A percentile compares a stretch with the other conserved stretches of the same genome.
phyloP scores from a whole-genome alignment of 1,284 basidiomycete genomes.

The Naganishia sp. region DNA sequence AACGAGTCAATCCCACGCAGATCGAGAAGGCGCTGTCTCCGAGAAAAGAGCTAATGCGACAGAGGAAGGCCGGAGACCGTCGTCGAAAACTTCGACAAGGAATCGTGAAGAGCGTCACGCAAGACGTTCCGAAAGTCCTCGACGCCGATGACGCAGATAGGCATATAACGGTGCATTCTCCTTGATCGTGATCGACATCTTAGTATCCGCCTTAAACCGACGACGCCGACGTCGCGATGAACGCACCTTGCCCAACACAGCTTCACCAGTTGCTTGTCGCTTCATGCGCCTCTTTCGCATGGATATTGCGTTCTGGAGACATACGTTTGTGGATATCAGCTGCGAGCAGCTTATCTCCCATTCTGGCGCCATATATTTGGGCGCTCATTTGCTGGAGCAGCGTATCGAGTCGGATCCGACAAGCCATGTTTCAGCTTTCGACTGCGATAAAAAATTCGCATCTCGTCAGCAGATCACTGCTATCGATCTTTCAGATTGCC shows the following conservation, averaged over 20 bases:
- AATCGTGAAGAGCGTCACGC: not conserved
- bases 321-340: no score
- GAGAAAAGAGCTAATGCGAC: conserved; percentile 7
- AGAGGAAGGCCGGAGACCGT: not conserved
- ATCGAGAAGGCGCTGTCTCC: conserved; percentile 39
- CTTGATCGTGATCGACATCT: not conserved
- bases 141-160: not conserved
- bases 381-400: no score
- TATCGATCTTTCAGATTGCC: no score
- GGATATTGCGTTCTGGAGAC: not conserved
- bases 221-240: no score
- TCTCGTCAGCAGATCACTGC: no score
- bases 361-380: no score
- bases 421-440: no score
- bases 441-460: no score
- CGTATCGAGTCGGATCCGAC: no score
- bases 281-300: not conserved
- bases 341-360: no score
- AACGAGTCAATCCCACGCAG: conserved; percentile 47
- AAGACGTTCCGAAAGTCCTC: conserved; percentile 19
- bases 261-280: no score
- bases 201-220: not conserved
- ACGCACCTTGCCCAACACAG: not conserved
- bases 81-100: conserved; percentile 7
- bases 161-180: not conserved